Base-by-base conservation (phyloP, 2,329 filamentous ascomycete species). In the Trichoderma gracile region DNA sequence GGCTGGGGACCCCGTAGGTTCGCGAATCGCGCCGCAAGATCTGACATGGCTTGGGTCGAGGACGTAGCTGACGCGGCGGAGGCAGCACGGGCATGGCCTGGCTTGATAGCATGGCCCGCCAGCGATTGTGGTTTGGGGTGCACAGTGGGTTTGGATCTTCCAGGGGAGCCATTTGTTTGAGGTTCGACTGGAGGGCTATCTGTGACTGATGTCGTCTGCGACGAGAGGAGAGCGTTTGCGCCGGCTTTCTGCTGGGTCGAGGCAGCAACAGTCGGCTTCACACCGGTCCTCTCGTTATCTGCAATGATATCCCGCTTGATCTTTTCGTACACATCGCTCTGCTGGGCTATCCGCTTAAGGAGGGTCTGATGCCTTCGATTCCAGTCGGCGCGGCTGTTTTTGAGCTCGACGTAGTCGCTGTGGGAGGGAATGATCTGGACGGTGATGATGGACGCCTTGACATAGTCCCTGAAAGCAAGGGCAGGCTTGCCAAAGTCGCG, bases 401-500 rank as follows among this genome's bases (percentile, higher is more conserved):
- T 84, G 65, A 93, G 79, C 58, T 84, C 81, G 30, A 86, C 84
- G 74, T 87, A 96, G 67, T 94, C 91, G 64, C 84, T 86, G 74
- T 96, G 92, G 42, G 82, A 82, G 2, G 91, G 90, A 27, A 98
- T 88, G 47, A 88, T 80, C 63, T 94, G 88, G 57, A 93, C 83
- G 15, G 90, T 85, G 63, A 97, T 89, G 64, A 93, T 88, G 66
- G 85, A 93, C 12, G 93, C 91, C 67, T 89, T 86, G 65, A 98
- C 84, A 73, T 94, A 98, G 67, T 96, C 91, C 68, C 90, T 86
- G 63, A 96, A 89, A 3, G 93, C 93, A 43, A 87, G 76, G 72
- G 95, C 92, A 5, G 88, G 86, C 42, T 87, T 82, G 27, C 85
- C 80, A 76, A 90, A 89, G 66, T 85, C 84, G 65, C 87, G 81